Evolutionary conservation across 1,284 basidiomycete species (phyloP), one percentile per base, ranked within the genome.

Genomic region (Pseudozyma flocculosa): DNA sequence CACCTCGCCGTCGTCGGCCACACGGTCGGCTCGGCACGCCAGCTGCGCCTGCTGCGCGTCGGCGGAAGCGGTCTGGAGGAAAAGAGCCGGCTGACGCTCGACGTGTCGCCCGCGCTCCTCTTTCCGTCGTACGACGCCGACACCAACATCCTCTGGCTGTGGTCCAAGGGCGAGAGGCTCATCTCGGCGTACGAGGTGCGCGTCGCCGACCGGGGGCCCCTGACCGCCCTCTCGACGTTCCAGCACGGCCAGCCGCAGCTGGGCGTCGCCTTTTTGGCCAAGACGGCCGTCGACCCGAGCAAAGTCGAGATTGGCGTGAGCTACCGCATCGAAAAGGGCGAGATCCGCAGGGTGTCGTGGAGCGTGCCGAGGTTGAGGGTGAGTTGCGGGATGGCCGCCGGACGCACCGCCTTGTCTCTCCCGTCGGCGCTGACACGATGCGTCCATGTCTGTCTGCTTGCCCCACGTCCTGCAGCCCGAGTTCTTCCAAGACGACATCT

Each of bases 401-500:
- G 32, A 8, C 11, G 8, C 8, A 14, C 11, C 3, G 7, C 15
- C 10, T 14, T 17, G 7, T 14, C 15, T 34, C 32, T 8, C 9
- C 32, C 4, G n/a, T n/a, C n/a, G n/a, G n/a, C n/a, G n/a, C n/a
- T n/a, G n/a, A n/a, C n/a, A n/a, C n/a, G n/a, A n/a, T n/a, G n/a
- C n/a, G n/a, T n/a, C n/a, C n/a, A n/a, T n/a, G n/a, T n/a, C n/a
- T n/a, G n/a, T n/a, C n/a, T n/a, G n/a, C n/a, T 34, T 14, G 11
- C 32, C 14, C 15, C 4, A 11, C 32, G 15, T 34, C 32, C 7
- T 34, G 32, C 15, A 34, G 32, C 15, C 32, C 15, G 39, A 40
- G 17, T 40, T 13, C 39, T 40, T 40, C 39, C 39, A 40, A 21
- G 39, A 40, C 14, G 39, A 40, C 22, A 40, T 40, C 39, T 40